Conservation (phyloP, 2,329 filamentous ascomycete genomes). For the Microsporum ferrugineum region DNA sequence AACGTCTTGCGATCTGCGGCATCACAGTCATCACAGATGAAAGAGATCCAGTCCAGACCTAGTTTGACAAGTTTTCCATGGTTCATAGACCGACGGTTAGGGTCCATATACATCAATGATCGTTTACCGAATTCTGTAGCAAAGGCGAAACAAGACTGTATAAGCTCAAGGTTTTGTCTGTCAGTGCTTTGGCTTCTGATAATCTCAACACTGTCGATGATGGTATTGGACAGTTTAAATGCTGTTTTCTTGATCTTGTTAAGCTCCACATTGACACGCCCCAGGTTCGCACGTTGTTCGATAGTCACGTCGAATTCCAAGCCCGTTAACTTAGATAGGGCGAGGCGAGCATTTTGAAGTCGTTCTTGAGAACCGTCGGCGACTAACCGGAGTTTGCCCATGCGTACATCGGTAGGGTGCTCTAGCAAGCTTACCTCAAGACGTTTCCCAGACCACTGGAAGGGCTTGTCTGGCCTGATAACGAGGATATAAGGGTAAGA, state of each 20-base stretch:
- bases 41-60: slow-evolving; percentile 92
- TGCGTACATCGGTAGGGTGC: slow-evolving; percentile 71
- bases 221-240: slow-evolving; percentile 92
- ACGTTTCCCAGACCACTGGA: slow-evolving; percentile 71
- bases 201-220: slow-evolving; percentile 96
- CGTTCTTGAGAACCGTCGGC: slow-evolving; percentile 74
- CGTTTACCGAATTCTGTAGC: slow-evolving; percentile 98
- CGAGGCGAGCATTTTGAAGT: slow-evolving; percentile 63
- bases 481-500: slow-evolving; percentile 77
- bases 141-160: slow-evolving; percentile 96
- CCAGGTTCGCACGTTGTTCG: slow-evolving; percentile 84
- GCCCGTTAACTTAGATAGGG: slow-evolving; percentile 66
- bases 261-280: slow-evolving; percentile 79
- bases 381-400: slow-evolving; percentile 75
- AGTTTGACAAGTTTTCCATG: slow-evolving; percentile 89
- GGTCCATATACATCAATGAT: slow-evolving; percentile 89
- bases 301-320: slow-evolving; percentile 80
- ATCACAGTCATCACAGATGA: slow-evolving; percentile 93
- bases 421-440: slow-evolving; percentile 61
- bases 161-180: slow-evolving; percentile 83
- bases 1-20: slow-evolving; percentile 92
- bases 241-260: slow-evolving; percentile 92
- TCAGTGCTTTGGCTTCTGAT: slow-evolving; percentile 66
- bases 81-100: slow-evolving; percentile 91
- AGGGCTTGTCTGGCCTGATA: slow-evolving; percentile 64